Conservation (phyloP, 1,284 basidiomycete genomes). For the Cutaneotrichosporon mucoides region DNA sequence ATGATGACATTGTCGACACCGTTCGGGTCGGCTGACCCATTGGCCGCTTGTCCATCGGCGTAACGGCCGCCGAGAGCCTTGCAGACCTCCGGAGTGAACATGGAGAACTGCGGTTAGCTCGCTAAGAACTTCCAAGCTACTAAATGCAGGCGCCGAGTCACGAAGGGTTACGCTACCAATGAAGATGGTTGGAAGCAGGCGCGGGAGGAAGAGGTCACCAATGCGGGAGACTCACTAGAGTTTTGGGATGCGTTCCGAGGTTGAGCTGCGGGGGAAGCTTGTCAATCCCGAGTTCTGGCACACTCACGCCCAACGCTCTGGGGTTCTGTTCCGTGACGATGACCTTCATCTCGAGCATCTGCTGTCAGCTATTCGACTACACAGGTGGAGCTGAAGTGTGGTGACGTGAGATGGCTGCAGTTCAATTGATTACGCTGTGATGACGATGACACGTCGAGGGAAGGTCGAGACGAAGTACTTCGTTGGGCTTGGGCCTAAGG, state of each 20-base stretch:
- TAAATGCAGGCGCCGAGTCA: no score
- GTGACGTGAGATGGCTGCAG: no score
- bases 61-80: constrained; percentile 50
- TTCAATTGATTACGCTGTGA: no score
- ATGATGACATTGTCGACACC: constrained; percentile 63
- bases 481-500: no score
- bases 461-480: no score
- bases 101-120: constrained; percentile 62
- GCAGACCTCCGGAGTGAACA: constrained; percentile 67
- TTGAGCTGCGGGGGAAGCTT: constrained; percentile 36
- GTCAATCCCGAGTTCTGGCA: constrained; percentile 57
- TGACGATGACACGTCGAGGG: no score
- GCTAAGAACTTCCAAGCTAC: neutral
- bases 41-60: constrained; percentile 1
- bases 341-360: constrained; percentile 20
- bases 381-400: no score
- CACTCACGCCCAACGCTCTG: constrained; percentile 67
- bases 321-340: constrained; percentile 72
- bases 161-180: no score
- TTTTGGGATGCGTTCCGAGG: constrained; percentile 64
- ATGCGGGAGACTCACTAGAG: constrained; percentile 31
- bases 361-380: neutral
- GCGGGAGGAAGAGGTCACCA: neutral
- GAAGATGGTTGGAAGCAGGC: no score
- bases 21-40: constrained; percentile 3